A percentile compares a stretch with the other conserved stretches of the same genome.
Conservation (phyloP, 768 basidiomycete species). For the Boletus bicolor region DNA sequence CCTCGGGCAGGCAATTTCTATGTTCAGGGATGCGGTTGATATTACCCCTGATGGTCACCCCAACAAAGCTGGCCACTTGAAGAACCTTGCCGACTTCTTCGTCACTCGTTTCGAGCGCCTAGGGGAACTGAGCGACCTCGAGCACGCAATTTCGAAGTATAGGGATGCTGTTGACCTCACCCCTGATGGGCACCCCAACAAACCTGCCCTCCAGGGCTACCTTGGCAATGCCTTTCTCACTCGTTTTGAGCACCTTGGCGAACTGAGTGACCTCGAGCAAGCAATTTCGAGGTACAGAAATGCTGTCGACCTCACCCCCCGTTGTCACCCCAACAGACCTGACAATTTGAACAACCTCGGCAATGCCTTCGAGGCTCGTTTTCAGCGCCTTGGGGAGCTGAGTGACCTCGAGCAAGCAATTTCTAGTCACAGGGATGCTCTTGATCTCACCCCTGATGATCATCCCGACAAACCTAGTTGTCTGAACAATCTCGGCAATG, state of each 20-base stretch:
- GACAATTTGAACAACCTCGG: background rate
- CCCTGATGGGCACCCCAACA: background rate
- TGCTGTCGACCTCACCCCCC: background rate
- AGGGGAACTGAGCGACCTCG: background rate
- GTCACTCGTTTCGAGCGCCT: background rate
- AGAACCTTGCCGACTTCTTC: background rate
- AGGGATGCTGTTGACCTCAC: background rate
- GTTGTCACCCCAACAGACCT: background rate
- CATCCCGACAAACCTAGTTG: background rate
- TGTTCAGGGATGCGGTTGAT: background rate
- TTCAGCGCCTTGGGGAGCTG: background rate
- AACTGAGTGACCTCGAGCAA: background rate
- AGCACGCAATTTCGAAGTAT: background rate
- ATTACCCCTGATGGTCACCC: background rate
- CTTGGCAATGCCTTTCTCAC: background rate
- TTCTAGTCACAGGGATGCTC: background rate
- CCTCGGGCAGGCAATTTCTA: background rate
- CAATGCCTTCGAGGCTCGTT: background rate
- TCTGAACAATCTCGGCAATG: background rate
- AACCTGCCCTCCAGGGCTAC: too few relatives aligned
- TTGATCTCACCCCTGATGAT: background rate
- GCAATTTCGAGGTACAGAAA: background rate
- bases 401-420: background rate
- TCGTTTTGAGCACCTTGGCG: conserved; percentile 1
- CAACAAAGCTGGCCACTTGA: background rate